A percentile compares a stretch with the other conserved stretches of the same genome.
phyloP scores from a whole-genome alignment of 257 asterid species.

The Solanum chiquidenum region DNA sequence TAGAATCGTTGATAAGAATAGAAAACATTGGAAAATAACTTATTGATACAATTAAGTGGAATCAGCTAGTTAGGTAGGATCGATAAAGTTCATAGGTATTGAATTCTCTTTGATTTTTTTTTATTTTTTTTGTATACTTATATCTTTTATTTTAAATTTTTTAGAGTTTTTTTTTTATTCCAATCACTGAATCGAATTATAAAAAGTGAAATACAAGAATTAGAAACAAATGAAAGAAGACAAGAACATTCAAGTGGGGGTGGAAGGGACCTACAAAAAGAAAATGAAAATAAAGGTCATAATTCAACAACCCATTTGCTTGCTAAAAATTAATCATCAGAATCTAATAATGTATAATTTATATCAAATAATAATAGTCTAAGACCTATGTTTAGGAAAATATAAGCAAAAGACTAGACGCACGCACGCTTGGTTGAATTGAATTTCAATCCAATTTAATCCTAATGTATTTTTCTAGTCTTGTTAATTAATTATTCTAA shows the following conservation, averaged over 20 bases:
- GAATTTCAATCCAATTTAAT: background rate
- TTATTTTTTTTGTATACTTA: rapidly evolving
- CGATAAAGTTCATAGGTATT: background rate
- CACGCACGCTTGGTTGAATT: slow-evolving; percentile 1
- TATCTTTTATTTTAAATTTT: too few relatives aligned
- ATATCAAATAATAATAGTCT: background rate
- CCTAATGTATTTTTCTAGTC: background rate
- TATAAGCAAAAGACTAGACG: background rate
- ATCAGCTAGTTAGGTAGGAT: background rate
- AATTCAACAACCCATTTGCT: background rate
- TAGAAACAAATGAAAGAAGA: background rate
- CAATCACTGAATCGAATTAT: background rate
- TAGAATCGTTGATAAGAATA: background rate
- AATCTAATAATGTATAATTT: background rate
- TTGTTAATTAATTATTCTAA: background rate
- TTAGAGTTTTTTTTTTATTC: too few relatives aligned
- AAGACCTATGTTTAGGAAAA: background rate
- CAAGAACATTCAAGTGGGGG: background rate
- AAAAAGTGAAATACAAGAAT: background rate
- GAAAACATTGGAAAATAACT: background rate
- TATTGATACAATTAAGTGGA: background rate
- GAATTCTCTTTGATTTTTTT: background rate
- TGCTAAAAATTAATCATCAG: background rate
- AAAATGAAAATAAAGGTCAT: background rate
- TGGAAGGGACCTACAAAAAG: background rate